These are phyloP conservation scores for Yamadazyma taylorii DNA, from an alignment of 1,139 yeast genomes.

Conservation along the genomic window DNA sequence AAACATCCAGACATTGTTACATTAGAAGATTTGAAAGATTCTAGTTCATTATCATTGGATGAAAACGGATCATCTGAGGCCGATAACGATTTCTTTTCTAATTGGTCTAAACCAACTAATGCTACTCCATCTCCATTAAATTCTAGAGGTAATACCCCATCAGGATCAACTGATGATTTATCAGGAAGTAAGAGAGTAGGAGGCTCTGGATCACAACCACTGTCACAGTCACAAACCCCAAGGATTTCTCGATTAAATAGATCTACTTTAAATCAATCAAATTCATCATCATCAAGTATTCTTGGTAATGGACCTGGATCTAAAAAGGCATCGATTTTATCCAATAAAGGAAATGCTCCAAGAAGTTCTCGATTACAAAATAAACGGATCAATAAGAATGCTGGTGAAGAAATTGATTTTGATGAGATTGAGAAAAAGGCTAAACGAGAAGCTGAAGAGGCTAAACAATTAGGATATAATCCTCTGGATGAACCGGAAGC, in stretches of 20 bases:
- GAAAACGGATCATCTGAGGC: slow-evolving; percentile 24
- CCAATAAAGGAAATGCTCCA: slow-evolving; percentile 46
- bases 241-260: slow-evolving; percentile 20
- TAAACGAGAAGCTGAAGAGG: slow-evolving; percentile 74
- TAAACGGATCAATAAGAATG: slow-evolving; percentile 46
- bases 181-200: slow-evolving; percentile 23
- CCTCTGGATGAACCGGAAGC: slow-evolving; percentile 43
- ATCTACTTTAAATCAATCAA: slow-evolving; percentile 8
- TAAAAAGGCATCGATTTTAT: slow-evolving; percentile 37
- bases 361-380: slow-evolving; percentile 58
- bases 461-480: slow-evolving; percentile 69
- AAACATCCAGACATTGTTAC: slow-evolving; percentile 68
- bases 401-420: slow-evolving; percentile 74
- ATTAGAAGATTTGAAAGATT: slow-evolving; percentile 53
- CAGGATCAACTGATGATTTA: slow-evolving; percentile 40
- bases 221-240: too few relatives aligned
- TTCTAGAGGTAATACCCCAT: slow-evolving; percentile 51
- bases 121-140: slow-evolving; percentile 52
- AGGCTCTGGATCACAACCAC: slow-evolving; percentile 5
- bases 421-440: slow-evolving; percentile 91
- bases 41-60: slow-evolving; percentile 34
- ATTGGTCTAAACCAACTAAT: slow-evolving; percentile 78
- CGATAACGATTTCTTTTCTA: slow-evolving; percentile 79
- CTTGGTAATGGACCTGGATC: slow-evolving; percentile 23
- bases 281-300: slow-evolving; percentile 4